Evolutionary conservation across 805 yeast species (phyloP).

Genomic region (Cyberlindnera xishuangbannaensis): DNA sequence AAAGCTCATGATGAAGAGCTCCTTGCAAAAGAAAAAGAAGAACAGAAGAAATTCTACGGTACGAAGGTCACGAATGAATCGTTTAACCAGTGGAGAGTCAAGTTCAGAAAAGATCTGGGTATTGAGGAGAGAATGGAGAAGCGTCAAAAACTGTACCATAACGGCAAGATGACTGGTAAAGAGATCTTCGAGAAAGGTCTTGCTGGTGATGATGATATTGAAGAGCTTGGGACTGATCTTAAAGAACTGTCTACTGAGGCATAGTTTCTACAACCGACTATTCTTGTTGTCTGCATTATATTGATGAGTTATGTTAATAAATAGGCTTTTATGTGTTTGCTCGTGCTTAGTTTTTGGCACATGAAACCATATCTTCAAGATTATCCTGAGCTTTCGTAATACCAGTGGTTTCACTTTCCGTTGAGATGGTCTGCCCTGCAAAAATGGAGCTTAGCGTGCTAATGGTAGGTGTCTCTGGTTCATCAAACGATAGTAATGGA

Average conservation of each 20-base stretch:
- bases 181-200: conserved; percentile 89
- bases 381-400: no score
- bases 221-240: conserved; percentile 28
- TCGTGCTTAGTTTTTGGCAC: no score
- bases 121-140: conserved; percentile 51
- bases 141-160: conserved; percentile 53
- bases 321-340: no score
- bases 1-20: conserved; percentile 52
- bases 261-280: no score
- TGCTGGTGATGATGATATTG: conserved; percentile 61
- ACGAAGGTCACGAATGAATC: conserved; percentile 81
- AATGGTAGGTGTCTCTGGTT: conserved; percentile 7
- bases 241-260: conserved; percentile 12
- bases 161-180: conserved; percentile 77
- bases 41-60: conserved; percentile 86
- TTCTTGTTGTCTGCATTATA: no score
- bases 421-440: no score
- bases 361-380: no score
- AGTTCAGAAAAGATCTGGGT: conserved; percentile 69
- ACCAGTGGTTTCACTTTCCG: no score
- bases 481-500: conserved; percentile 8
- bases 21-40: conserved; percentile 65
- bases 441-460: no score
- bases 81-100: conserved; percentile 65
- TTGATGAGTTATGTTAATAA: not conserved